A percentile compares a stretch with the other conserved stretches of the same genome.
Evolutionary conservation across 2,329 filamentous ascomycete species (phyloP).

Genomic region (Lachnellula willkommii): DNA sequence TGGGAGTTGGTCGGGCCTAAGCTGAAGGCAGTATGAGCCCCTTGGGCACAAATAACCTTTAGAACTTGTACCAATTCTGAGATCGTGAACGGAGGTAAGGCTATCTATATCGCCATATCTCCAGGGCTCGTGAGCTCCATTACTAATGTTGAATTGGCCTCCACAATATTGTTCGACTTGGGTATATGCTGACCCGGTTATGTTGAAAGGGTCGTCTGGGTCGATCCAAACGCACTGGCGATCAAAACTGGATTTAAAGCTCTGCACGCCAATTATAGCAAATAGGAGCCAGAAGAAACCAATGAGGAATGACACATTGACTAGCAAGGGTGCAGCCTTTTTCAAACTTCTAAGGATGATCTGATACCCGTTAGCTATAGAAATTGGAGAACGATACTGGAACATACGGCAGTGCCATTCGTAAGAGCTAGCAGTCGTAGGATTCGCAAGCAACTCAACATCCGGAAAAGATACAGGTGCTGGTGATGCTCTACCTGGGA

Average conservation of each 20-base stretch:
- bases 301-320: slow-evolving; percentile 91
- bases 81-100: slow-evolving; percentile 31
- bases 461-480: slow-evolving; percentile 86
- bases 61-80: slow-evolving; percentile 44
- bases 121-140: slow-evolving; percentile 61
- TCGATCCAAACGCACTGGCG: slow-evolving; percentile 76
- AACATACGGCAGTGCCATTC: slow-evolving; percentile 78
- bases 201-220: slow-evolving; percentile 50
- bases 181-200: slow-evolving; percentile 47
- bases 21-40: slow-evolving; percentile 77
- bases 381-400: background rate
- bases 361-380: slow-evolving; percentile 35
- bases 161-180: slow-evolving; percentile 77
- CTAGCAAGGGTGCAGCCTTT: slow-evolving; percentile 83
- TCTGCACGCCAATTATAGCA: slow-evolving; percentile 93
- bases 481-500: slow-evolving; percentile 61
- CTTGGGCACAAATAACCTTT: slow-evolving; percentile 89
- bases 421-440: slow-evolving; percentile 86
- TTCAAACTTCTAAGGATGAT: slow-evolving; percentile 94
- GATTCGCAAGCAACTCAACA: slow-evolving; percentile 94
- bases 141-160: slow-evolving; percentile 63
- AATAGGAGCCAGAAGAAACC: slow-evolving; percentile 98
- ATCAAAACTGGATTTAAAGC: slow-evolving; percentile 79
- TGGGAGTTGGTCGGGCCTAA: slow-evolving; percentile 54
- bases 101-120: slow-evolving; percentile 38